Evolutionary conservation across 805 yeast species (phyloP).

Genomic region (Starmerella potacharoeniae): DNA sequence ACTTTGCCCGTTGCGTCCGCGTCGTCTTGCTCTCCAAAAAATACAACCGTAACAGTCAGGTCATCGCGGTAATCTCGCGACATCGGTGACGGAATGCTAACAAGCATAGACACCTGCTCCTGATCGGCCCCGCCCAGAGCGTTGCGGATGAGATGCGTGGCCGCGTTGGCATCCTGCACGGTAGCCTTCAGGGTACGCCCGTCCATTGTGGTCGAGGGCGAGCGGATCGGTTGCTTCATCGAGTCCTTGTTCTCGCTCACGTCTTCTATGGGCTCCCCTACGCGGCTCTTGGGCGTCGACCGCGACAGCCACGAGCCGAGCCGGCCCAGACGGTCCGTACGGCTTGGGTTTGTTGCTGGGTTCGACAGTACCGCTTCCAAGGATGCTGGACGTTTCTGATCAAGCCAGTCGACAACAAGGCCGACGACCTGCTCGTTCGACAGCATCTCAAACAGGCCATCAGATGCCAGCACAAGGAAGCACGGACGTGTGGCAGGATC

Average conservation of each 20-base stretch:
- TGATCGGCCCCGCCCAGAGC: conserved; percentile 83
- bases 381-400: conserved; percentile 43
- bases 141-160: conserved; percentile 87
- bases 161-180: conserved; percentile 74
- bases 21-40: conserved; percentile 51
- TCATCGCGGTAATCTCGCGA: conserved; percentile 92
- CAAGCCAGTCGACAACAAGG: conserved; percentile 88
- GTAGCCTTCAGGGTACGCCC: conserved; percentile 19
- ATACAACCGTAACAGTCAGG: conserved; percentile 87
- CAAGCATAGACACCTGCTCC: conserved; percentile 78
- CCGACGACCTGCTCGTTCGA: conserved; percentile 88
- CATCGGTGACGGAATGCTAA: conserved; percentile 82
- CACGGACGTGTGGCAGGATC: conserved; percentile 54
- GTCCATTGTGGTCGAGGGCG: conserved; percentile 22
- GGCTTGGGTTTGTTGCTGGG: not conserved
- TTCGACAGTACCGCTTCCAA: conserved; percentile 18
- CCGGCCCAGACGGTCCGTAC: conserved; percentile 11
- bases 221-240: conserved; percentile 59
- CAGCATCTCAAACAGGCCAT: conserved; percentile 85
- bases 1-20: conserved; percentile 23
- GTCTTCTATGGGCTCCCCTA: conserved; percentile 27
- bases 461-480: conserved; percentile 85
- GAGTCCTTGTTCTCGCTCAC: conserved; percentile 39
- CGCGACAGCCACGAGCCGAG: conserved; percentile 17
- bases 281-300: conserved; percentile 9